Evolutionary conservation across 176 grass and related monocot genomes (phyloP), one percentile per base, ranked within the genome.

Genomic region (Carex scoparia): DNA sequence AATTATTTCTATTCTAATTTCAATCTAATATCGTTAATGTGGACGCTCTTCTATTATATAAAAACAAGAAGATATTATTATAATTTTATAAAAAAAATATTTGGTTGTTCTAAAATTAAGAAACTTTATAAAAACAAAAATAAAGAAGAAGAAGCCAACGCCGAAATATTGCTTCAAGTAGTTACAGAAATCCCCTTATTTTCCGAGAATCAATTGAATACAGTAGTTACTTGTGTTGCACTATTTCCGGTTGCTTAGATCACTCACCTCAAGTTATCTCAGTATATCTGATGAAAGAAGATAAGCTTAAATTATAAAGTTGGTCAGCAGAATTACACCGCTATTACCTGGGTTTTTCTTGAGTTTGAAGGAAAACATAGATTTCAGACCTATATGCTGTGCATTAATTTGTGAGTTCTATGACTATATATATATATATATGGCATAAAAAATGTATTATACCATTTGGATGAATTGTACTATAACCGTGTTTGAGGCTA

Each of bases 161-260:
- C 38, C 12, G 32, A 72, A 33, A 18, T 57, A 35, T 83, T 83
- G 48, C 81, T 83, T 83, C 40, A 69, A 56, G 7, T 69, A 18
- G 81, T 27, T 16, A 40, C 28, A 31, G 61, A 49, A 51, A 67
- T 46, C 37, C 80, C 80, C 61, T 66, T 48, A 10, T 83, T 82
- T 68, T 83, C 60, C 57, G 80, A 54, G 80, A 63, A 81, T 81
- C 79, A 61, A 54, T 83, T 19, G 59, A 68, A 67, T 83, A 31
- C 14, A 83, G 27, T 8, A 68, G 42, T 83, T 32, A 54, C 61
- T 28, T 83, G 35, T 64, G 37, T 57, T 59, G 23, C 61, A 82
- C 40, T 18, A 10, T 67, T 67, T 68, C 65, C 42, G 10, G 42
- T 83, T 69, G 63, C 81, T 69, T 83, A 69, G 30, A n/a, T 32